Percentiles rank a stretch among this genome's conserved stretches.
These are phyloP conservation scores for Teratosphaeria epicoccoides DNA, from an alignment of 2,329 filamentous ascomycete genomes.

Conservation along the genomic window DNA sequence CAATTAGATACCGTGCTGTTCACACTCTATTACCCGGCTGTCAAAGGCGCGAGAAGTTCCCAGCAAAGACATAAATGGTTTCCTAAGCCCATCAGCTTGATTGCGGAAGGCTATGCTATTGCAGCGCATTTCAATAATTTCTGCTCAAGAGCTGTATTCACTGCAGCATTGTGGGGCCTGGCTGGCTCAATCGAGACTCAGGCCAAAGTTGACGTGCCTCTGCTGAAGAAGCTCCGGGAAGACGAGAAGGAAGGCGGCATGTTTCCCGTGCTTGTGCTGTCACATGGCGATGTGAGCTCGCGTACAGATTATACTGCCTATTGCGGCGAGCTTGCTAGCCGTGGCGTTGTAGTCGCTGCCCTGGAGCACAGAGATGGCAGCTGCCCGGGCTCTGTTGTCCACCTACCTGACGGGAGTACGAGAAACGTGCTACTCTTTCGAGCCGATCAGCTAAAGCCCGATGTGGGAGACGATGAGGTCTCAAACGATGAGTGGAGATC, in stretches of 20 bases:
- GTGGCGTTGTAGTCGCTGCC: conserved; percentile 37
- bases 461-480: conserved; percentile 15
- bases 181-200: conserved; percentile 33
- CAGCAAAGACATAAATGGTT: conserved; percentile 32
- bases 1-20: conserved; percentile 35
- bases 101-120: conserved; percentile 35
- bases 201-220: conserved; percentile 33
- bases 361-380: conserved; percentile 40
- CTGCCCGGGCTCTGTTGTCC: conserved; percentile 32
- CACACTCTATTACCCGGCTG: conserved; percentile 36
- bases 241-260: conserved; percentile 22
- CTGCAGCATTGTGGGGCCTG: conserved; percentile 32
- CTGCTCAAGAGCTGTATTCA: conserved; percentile 30
- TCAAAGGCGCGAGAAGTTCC: conserved; percentile 14
- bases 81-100: conserved; percentile 33
- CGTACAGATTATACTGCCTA: conserved; percentile 39
- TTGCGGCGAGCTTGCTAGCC: conserved; percentile 35
- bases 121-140: conserved; percentile 30
- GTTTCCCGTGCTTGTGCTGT: conserved; percentile 36
- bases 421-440: conserved; percentile 30
- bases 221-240: conserved; percentile 22
- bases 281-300: conserved; percentile 37
- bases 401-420: conserved; percentile 29
- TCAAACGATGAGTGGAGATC: conserved; percentile 28
- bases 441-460: conserved; percentile 25